Base-by-base conservation (phyloP, 371 early-diverging fungal genomes). In the Chytridiales sp. region DNA sequence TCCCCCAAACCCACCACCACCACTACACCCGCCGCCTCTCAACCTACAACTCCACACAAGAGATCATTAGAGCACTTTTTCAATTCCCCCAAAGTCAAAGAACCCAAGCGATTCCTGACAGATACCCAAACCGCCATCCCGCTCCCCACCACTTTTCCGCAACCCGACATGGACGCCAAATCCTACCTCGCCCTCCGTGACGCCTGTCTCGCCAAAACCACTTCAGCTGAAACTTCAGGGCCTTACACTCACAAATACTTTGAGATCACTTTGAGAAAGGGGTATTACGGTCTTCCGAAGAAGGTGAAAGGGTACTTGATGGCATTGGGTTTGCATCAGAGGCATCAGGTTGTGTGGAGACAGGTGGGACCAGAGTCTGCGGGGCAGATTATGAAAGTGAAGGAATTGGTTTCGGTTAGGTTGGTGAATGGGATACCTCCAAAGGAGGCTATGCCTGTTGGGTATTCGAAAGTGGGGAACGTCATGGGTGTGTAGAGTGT, bases 311-410 rank as follows among this genome's bases (percentile, higher is more conserved):
- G 58, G 40, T 32, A 59, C 17, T 64, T 64, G 22, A 17, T 47
- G 26, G 56, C 66, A 11, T 22, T 78, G 41, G 78, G 78, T 1
- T 42, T 78, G 42, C 13, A 21, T 17, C 42, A 53, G 36, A 31
- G 78, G 13, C 67, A 75, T 51, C 62, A 78, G 63, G 73, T 73
- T 22, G 72, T 76, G 6, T 72, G 68, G 66, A 38, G 57, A 13
- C 51, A n/a, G n/a, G 66, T 69, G n/a, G 43, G 43, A 8, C 62
- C 62, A 30, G 21, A 62, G 5, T 44, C 17, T 21, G 72, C 72
- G 11, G 68, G 68, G 5, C 50, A 48, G 44, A 60, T 69, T 52
- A 32, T 73, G 53, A 69, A 59, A 59, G 48, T 64, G 22, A 35
- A 69, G 34, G 78, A 78, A 54, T 46, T 78, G 27, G 70, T 78